A percentile compares a stretch with the other conserved stretches of the same genome.
These are phyloP conservation scores for Teratosphaeria zuluensis DNA, from an alignment of 2,329 filamentous ascomycete genomes.

Conservation along the genomic window DNA sequence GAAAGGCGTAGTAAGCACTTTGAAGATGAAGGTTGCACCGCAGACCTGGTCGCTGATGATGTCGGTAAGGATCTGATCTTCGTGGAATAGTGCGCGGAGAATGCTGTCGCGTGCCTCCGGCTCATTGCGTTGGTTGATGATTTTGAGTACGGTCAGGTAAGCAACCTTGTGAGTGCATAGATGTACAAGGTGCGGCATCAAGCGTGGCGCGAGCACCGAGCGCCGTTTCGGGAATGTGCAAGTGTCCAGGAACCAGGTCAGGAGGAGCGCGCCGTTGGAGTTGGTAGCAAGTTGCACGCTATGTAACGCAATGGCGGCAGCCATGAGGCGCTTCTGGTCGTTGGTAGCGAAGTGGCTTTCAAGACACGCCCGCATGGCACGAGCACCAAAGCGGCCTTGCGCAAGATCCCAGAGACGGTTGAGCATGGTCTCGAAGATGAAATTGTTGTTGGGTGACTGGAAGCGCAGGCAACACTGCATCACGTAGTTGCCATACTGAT, in stretches of 20 bases:
- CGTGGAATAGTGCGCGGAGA: conserved; percentile 85
- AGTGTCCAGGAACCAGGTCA: conserved; percentile 97
- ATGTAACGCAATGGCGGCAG: conserved; percentile 88
- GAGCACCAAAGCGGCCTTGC: conserved; percentile 86
- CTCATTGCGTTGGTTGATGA: conserved; percentile 96
- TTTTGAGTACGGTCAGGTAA: conserved; percentile 91
- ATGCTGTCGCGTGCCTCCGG: conserved; percentile 84
- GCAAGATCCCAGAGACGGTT: conserved; percentile 86
- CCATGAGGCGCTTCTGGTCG: conserved; percentile 90
- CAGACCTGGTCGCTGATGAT: conserved; percentile 87
- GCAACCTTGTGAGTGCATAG: conserved; percentile 98
- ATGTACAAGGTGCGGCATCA: conserved; percentile 87
- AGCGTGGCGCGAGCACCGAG: conserved; percentile 79
- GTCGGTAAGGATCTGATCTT: conserved; percentile 77
- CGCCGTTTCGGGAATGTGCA: conserved; percentile 90
- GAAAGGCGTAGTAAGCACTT: conserved; percentile 94
- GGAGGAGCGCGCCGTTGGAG: conserved; percentile 81
- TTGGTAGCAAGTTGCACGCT: conserved; percentile 95
- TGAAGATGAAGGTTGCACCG: conserved; percentile 94
- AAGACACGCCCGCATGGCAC: conserved; percentile 91
- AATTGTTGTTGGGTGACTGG: conserved; percentile 78
- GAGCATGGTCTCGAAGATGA: conserved; percentile 97
- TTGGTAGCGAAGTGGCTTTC: conserved; percentile 94
- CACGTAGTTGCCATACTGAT: conserved; percentile 98
- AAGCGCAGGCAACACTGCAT: conserved; percentile 94